Evolutionary conservation across 352 stramenopile species (phyloP), one percentile per base, ranked within the genome.

Genomic region (Globisporangium spiculum): DNA sequence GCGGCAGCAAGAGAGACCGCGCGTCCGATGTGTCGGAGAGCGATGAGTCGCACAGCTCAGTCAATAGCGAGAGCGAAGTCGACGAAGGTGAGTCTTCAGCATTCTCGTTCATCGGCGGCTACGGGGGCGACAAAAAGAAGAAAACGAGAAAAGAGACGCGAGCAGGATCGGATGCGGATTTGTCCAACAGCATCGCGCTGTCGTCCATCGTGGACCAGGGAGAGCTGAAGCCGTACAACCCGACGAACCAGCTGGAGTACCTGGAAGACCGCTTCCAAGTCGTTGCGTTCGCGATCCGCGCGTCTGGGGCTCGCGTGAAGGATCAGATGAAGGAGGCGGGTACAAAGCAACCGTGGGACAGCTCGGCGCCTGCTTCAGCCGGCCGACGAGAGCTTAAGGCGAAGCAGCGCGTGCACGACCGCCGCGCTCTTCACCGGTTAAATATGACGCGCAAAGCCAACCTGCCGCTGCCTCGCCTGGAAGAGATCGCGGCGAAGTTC

Each of bases 301-400:
- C 86, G 18, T 95, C 89, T 14, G 86, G 84, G 38, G 90, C 88
- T 3, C 83, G 85, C 12, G 83, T 97, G 41, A 96, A 97, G 71
- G 86, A 94, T 65, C 85, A 94, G 70, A 94, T 96, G 86, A 97
- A 97, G 70, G 89, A 97, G 62, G 86, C 89, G 24, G 86, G 83
- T 22, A 93, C 86, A 5, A 94, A 93, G 55, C 85, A 92, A 68
- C 85, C 84, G 7, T 94, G 83, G 88, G 85, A 91, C 56, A 81
- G 77, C 38, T 94, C 80, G 4, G 76, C 81, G 14, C 71, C 85
- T 4, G 83, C 84, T 12, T 83, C 76, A 8, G 86, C 87, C 5
- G 86, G 89, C 1, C 74, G 84, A 36, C 75, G 89, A 12, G 89
- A 97, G 63, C 80, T 97, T 27, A 93, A 94, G 70, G 89, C 89